Evolutionary conservation across 2,329 filamentous ascomycete species (phyloP).

Genomic region (Pestalotiopsis fici): DNA sequence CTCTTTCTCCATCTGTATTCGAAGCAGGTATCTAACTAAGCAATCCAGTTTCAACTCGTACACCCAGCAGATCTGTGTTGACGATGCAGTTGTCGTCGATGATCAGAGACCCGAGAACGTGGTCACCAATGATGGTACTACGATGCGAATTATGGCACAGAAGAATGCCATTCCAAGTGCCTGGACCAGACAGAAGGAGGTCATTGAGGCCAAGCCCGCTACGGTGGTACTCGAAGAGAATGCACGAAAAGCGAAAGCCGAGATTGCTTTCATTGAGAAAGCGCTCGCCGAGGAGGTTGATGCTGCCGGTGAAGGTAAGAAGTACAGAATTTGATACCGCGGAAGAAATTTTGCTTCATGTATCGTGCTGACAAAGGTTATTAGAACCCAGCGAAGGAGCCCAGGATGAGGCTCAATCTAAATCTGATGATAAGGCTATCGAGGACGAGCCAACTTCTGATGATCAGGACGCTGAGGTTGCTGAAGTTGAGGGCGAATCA

Average conservation of each 20-base stretch:
- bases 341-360: not conserved
- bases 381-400: not conserved
- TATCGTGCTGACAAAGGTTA: not conserved
- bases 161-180: not conserved
- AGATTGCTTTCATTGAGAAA: not conserved
- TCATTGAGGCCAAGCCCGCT: not conserved
- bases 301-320: not conserved
- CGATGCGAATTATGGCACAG: not conserved
- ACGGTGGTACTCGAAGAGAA: not conserved
- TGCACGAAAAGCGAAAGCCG: not conserved
- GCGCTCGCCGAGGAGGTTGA: not conserved
- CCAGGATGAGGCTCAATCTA: not conserved
- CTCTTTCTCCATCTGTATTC: not conserved
- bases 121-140: not conserved
- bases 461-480: not conserved
- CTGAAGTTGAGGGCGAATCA: not conserved
- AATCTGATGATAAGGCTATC: not conserved
- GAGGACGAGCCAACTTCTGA: not conserved
- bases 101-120: not conserved
- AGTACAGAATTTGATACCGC: not conserved
- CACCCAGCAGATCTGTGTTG: not conserved
- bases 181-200: not conserved
- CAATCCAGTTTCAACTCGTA: not conserved
- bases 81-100: not conserved
- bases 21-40: not conserved